Evolutionary conservation across 768 basidiomycete genomes (phyloP), one percentile per base, ranked within the genome.

Genomic region (Gloeopeniophorella convolvens): DNA sequence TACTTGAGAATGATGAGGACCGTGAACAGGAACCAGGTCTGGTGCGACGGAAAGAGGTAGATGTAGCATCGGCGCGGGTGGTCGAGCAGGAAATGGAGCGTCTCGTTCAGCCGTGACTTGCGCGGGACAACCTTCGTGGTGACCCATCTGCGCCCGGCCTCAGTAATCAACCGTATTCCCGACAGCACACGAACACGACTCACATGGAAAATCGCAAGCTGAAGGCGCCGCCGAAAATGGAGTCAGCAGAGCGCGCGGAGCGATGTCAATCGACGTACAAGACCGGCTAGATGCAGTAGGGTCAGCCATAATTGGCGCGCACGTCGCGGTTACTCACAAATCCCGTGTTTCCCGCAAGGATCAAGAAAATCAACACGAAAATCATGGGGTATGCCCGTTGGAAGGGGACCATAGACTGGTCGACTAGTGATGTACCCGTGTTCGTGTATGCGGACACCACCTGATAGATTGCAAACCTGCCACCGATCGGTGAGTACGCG

Each of bases 61-160:
- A 91, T 79, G 61, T 87, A 94, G 66, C 92, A 95, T 55, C 89
- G 80, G 10, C 95, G 80, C 11, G 95, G 95, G 63, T 97, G 95
- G 60, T 97, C 92, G 8, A 99, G 77, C 7, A 99, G 78, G 64
- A 98, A 99, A 48, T 83, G 84, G 1, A 96, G 71, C 0, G 91
- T 90, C 67, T 94, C 90, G 40, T 80, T 69, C 0, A 81, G 60
- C 0, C 80, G 77, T 12, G 89, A 90, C 0, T 65, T 60, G 2
- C 59, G 60, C 5, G 82, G 79, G 18, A 85, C 74, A 5, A 79
- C 36, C 63, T 86, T 88, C 10, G 79, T 73, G 31, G 85, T 59
- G 4, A 66, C 66, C 91, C 91, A 97, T 50, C 92, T 97, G 62
- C 16, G 12, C 28, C 16, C 12, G 4, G 21, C 32, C 18, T 36